Evolutionary conservation across 1,139 yeast species (phyloP).

Genomic region (Geotrichum australiense): DNA sequence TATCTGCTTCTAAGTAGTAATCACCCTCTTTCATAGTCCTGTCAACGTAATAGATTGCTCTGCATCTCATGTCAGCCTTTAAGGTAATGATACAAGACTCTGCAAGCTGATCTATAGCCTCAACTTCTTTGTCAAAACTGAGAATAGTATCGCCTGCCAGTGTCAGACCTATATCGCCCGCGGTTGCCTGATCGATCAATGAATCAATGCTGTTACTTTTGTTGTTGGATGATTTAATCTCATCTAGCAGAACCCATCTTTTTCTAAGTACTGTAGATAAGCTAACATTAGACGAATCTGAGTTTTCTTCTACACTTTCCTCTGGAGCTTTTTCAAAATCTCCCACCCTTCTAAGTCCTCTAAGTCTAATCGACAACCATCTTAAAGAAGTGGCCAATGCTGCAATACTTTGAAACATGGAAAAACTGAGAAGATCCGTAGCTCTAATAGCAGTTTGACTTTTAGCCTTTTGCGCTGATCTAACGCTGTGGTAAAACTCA

Average conservation of each 20-base stretch:
- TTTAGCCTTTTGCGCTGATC: constrained; percentile 15
- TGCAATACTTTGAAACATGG: constrained; percentile 13
- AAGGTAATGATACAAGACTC: constrained; percentile 48
- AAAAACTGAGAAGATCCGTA: constrained; percentile 13
- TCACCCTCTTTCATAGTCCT: constrained; percentile 37
- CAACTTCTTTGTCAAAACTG: constrained; percentile 45
- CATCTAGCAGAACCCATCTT: constrained; percentile 31
- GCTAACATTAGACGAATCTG: neutral
- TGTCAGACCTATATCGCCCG: constrained; percentile 15
- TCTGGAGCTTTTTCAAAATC: constrained; percentile 7
- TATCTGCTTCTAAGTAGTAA: constrained; percentile 41
- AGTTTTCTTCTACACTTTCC: constrained; percentile 4
- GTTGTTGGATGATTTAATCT: constrained; percentile 18
- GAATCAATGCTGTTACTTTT: constrained; percentile 14
- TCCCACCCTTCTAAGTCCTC: constrained; percentile 10
- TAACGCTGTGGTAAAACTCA: constrained; percentile 14
- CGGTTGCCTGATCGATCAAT: constrained; percentile 3
- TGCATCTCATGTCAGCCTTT: constrained; percentile 59
- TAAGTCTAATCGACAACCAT: constrained; percentile 14
- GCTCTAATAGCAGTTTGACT: constrained; percentile 11
- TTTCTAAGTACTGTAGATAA: constrained; percentile 22
- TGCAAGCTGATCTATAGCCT: constrained; percentile 43
- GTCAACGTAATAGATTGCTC: constrained; percentile 55
- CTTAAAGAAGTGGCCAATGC: constrained; percentile 16
- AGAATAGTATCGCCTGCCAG: constrained; percentile 37